Evolutionary conservation across 768 basidiomycete species (phyloP).

Genomic region (Leccinum variicolor): DNA sequence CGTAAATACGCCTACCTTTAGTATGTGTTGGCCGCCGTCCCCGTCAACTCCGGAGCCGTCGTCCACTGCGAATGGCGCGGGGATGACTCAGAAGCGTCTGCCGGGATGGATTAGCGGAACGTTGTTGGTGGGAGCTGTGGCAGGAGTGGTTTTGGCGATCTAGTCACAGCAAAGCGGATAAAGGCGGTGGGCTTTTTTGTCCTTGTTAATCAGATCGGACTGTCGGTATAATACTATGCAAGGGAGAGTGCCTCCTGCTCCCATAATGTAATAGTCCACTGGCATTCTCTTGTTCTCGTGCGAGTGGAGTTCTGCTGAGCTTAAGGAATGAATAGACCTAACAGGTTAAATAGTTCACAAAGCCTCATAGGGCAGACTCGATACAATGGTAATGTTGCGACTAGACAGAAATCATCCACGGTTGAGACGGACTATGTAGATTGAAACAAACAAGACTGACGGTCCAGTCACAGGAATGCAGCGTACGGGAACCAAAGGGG

Average conservation of each 20-base stretch:
- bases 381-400: background rate
- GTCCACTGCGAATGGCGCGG: background rate
- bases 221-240: background rate
- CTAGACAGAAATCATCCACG: background rate
- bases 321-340: background rate
- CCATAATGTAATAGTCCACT: background rate
- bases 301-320: background rate
- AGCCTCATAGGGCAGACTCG: background rate
- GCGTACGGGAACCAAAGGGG: background rate
- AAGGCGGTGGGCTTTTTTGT: background rate
- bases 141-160: background rate
- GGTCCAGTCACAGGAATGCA: background rate
- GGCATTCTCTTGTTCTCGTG: background rate
- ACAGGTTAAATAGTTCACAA: background rate
- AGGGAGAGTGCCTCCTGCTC: background rate
- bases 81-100: background rate
- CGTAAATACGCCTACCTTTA: background rate
- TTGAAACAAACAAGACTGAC: background rate
- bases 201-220: background rate
- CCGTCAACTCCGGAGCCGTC: background rate
- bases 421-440: background rate
- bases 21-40: background rate
- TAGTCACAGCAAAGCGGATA: background rate
- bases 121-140: background rate
- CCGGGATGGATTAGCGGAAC: background rate